Base-by-base conservation (phyloP, 352 stramenopile species). In the Globisporangium okanoganense region DNA sequence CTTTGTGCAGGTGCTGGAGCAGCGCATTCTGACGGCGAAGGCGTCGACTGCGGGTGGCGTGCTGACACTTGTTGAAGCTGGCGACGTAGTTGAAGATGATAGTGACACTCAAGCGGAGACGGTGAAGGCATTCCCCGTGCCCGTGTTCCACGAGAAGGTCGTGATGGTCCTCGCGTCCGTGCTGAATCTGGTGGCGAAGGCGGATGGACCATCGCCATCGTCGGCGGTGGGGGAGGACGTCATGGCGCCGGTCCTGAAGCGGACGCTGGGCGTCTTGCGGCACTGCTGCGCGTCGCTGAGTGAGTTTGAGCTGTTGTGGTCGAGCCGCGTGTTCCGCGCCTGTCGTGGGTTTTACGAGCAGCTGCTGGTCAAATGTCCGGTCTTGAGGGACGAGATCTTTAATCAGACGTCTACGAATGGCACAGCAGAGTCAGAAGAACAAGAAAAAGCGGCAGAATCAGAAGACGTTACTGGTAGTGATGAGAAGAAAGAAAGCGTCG, bases 291-390 rank as follows among this genome's bases (percentile, higher is more conserved):
- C 59, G 24, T 78, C 73, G 12, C 69, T 90, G 35, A 66, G 79
- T 13, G 74, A 86, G 53, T 92, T 92, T 64, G 66, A 87, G 62
- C 53, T 62, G n/a, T 54, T 92, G 29, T 92, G 81, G 80, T 48
- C 67, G 31, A 90, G 80, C 36, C 43, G 69, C 31, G 61, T 73
- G 4, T 92, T 90, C 61, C 68, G 69, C 52, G 61, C 62, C 0
- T 90, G 80, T 57, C 82, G 76, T 20, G 58, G 66, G 14, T 80
- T 79, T 31, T 92, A 90, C 51, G 78, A 90, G 50, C 69, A 62
- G n/a, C 66, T 92, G 43, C 56, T 92, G 36, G 29, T 43, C 13
- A 78, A 76, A 53, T 88, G 76, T 64, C 64, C 64, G 29, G 33
- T 61, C 1, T 22, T 69, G n/a, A 62, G 56, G 16, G 45, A 47